Conservation (phyloP, 208 protist genomes). For the Leishmania gerbilli region DNA sequence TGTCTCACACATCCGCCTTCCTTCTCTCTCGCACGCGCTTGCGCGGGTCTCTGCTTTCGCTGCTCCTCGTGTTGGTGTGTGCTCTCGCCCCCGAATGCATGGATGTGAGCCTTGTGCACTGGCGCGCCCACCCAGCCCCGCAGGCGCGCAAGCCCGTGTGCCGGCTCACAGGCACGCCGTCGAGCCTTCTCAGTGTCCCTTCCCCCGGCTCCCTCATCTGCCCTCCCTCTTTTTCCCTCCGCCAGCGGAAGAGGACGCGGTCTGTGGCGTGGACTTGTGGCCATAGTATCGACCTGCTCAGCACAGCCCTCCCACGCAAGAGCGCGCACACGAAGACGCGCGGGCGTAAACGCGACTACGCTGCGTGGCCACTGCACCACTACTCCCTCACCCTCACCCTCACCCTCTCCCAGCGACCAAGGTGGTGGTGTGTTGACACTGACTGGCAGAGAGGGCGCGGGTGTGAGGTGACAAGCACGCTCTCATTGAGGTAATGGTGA, state of each 20-base stretch:
- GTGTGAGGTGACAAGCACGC: background rate
- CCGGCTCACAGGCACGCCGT: background rate
- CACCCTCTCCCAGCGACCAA: background rate
- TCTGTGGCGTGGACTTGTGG: background rate
- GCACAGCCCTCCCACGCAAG: background rate
- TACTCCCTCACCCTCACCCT: background rate
- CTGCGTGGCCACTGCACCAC: background rate
- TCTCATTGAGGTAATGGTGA: background rate
- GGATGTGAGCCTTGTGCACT: background rate
- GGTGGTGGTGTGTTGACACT: background rate
- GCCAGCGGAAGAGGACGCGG: background rate
- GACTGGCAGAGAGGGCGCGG: background rate
- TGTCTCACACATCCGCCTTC: background rate
- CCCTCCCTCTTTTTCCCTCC: background rate
- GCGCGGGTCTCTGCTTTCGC: background rate
- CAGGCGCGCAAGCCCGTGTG: background rate
- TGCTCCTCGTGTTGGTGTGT: background rate
- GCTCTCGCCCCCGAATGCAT: background rate
- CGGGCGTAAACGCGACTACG: background rate
- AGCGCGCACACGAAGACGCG: background rate
- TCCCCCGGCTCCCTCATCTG: background rate
- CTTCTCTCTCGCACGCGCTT: background rate
- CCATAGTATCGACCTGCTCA: background rate
- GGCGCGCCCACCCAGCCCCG: background rate
- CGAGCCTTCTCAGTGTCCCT: background rate